A percentile compares a stretch with the other conserved stretches of the same genome.
Evolutionary conservation across 768 basidiomycete genomes (phyloP).

Genomic region (Megacollybia marginata): DNA sequence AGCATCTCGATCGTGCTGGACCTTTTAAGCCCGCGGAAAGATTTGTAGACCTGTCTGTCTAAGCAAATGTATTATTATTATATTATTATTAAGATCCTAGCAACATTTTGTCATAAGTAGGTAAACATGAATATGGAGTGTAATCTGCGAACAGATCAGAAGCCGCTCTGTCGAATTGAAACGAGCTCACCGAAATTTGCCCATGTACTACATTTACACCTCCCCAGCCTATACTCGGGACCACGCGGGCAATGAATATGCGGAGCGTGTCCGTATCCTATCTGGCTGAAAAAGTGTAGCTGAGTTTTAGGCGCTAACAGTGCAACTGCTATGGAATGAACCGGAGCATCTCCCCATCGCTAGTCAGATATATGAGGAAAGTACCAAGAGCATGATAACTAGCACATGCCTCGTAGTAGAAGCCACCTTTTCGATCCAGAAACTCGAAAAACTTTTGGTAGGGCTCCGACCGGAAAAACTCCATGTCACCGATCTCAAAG

Average conservation of each 20-base stretch:
- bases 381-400: constrained; percentile 28
- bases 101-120: too few species aligned
- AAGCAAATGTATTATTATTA: too few species aligned
- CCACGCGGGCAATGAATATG: not conserved
- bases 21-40: too few species aligned
- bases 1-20: too few species aligned
- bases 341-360: constrained; percentile 44
- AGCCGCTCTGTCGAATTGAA: too few species aligned
- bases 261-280: constrained; percentile 51
- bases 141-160: too few species aligned
- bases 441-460: constrained; percentile 64
- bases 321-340: constrained; percentile 49
- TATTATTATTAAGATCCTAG: too few species aligned
- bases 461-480: constrained; percentile 58
- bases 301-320: constrained; percentile 54
- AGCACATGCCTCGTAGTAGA: constrained; percentile 53
- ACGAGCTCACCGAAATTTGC: too few species aligned
- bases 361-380: constrained; percentile 32
- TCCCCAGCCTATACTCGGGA: too few species aligned
- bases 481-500: constrained; percentile 69
- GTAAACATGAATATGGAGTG: too few species aligned
- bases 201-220: too few species aligned
- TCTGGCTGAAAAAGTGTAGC: constrained; percentile 69
- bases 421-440: constrained; percentile 56
- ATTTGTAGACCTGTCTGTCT: too few species aligned